Evolutionary conservation across 1,139 yeast genomes (phyloP), one percentile per base, ranked within the genome.

Genomic region (Candida smagusa): DNA sequence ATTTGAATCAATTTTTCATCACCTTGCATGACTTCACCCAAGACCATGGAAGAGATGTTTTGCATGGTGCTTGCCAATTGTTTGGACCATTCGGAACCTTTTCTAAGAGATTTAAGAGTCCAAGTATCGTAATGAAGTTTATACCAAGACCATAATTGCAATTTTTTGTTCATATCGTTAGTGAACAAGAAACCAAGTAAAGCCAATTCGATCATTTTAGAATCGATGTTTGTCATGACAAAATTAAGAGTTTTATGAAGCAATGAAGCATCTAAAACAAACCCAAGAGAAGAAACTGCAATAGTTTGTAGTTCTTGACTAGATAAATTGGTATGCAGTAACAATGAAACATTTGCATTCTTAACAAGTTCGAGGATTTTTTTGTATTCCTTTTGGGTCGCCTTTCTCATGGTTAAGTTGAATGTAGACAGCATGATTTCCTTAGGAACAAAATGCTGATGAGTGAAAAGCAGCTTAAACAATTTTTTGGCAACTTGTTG

Each of bases 141-240:
- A 53, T 71, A 80, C 85, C 86, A 81, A 9, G 66, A 58, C 76
- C 81, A 80, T 6, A 80, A 50, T 36, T 45, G 45, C 22, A 55
- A 37, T 36, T 47, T 59, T 9, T 43, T 42, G 6, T 44, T 40
- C 12, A 36, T 42, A 8, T 44, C 39, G 12, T 45, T 36, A 38
- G 59, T 54, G 46, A 52, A 63, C 36, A 58, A 58, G 45, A 77
- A 63, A 3, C 87, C 87, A 31, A 78, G 52, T 11, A 81, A 56
- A 0, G 76, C 78, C 37, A 74, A 53, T 49, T 79, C 87, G 31
- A 79, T 71, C 51, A 75, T 58, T 31, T 65, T 66, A 4, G 75
- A 64, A 44, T 77, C 82, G 38, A 78, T 71, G 49, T 80, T 80
- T 33, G 74, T 72, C 44, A 61, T 56, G 9, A 81, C 73, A 48